Evolutionary conservation across 768 basidiomycete species (phyloP).

Genomic region (Holtermannia corniformis): DNA sequence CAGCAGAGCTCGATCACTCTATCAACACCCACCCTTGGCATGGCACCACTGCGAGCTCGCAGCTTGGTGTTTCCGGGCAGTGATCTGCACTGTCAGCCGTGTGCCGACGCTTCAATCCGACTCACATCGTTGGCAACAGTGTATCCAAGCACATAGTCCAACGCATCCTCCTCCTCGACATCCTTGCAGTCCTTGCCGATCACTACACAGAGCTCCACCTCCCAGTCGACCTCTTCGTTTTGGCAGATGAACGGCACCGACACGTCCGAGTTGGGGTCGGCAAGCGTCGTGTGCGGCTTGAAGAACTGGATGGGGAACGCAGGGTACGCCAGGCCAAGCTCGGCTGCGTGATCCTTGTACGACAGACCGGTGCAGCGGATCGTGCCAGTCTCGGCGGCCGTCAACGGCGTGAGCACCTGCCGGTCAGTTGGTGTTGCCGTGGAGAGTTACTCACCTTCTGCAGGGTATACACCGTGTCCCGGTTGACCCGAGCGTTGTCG

Average conservation of each 20-base stretch:
- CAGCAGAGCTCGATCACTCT: constrained; percentile 2
- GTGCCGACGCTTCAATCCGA: background rate
- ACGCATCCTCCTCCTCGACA: constrained; percentile 64
- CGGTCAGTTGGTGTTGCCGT: background rate
- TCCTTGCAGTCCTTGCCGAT: constrained; percentile 70
- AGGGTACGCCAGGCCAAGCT: constrained; percentile 13
- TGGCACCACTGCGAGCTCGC: constrained; percentile 17
- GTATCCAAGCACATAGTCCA: constrained; percentile 73
- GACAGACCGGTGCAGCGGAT: constrained; percentile 25
- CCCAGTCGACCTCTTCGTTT: constrained; percentile 26
- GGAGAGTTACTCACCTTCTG: constrained; percentile 7
- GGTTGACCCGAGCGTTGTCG: background rate
- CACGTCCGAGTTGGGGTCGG: constrained; percentile 10
- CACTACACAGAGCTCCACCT: constrained; percentile 47
- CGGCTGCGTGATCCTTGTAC: constrained; percentile 29
- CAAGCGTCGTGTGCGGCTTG: constrained; percentile 28
- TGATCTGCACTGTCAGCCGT: background rate
- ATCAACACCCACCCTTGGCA: constrained; percentile 10
- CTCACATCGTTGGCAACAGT: constrained; percentile 15
- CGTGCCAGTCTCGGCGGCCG: constrained; percentile 10
- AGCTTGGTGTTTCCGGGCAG: constrained; percentile 14
- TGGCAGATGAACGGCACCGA: constrained; percentile 9
- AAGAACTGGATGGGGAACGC: constrained; percentile 24
- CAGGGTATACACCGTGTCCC: background rate
- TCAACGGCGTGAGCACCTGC: constrained; percentile 21